Conservation (phyloP, 805 yeast genomes). For the Lipomyces yamadae region DNA sequence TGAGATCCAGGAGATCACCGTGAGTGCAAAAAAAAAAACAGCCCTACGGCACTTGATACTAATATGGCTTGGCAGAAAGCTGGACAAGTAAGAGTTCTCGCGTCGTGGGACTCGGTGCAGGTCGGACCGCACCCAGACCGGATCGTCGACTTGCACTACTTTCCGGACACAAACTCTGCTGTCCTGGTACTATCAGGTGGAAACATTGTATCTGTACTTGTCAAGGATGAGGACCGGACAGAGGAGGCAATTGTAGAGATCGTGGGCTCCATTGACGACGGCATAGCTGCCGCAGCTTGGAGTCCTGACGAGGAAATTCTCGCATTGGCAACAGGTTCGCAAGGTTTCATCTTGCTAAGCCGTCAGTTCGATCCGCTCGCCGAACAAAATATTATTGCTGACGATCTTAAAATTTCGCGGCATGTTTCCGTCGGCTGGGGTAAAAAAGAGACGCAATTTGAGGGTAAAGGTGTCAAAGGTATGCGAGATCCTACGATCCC, state of each 20-base stretch:
- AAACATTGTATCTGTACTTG: conserved; percentile 62
- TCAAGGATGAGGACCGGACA: conserved; percentile 52
- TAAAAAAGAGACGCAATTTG: conserved; percentile 91
- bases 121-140: background rate
- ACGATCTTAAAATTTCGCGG: conserved; percentile 70
- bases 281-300: conserved; percentile 78
- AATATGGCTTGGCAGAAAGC: conserved; percentile 36
- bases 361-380: conserved; percentile 78
- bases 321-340: conserved; percentile 62
- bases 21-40: background rate
- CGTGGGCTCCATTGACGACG: conserved; percentile 82
- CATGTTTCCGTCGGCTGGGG: conserved; percentile 99
- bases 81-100: conserved; percentile 59
- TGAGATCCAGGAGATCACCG: conserved; percentile 20
- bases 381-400: conserved; percentile 61
- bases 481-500: conserved; percentile 91
- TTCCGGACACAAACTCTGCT: conserved; percentile 22
- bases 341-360: conserved; percentile 62
- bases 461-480: conserved; percentile 85
- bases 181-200: conserved; percentile 70
- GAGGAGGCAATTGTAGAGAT: conserved; percentile 66
- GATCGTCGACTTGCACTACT: conserved; percentile 26
- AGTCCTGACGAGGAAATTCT: conserved; percentile 89
- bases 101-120: conserved; percentile 55
- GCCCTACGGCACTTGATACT: background rate